Evolutionary conservation across 352 stramenopile genomes (phyloP), one percentile per base, ranked within the genome.

Genomic region (Pythium folliculosum): DNA sequence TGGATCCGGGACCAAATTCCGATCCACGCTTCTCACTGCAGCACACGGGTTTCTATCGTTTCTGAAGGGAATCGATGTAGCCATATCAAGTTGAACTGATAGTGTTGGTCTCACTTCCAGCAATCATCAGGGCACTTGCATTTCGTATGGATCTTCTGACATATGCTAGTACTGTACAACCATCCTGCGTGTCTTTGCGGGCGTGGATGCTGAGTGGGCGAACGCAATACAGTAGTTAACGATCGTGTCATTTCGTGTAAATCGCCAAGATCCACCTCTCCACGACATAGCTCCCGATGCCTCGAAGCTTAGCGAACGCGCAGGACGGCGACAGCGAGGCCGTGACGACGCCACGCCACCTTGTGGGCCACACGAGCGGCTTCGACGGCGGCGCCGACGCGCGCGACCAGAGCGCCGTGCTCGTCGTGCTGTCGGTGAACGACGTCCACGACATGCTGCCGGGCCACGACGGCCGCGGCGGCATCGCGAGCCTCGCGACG

Each of bases 361-460:
- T 62, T 21, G 22, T 32, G 35, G 55, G 55, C 40, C 55, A 62
- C 55, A 35, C 38, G 3, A 25, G 40, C 40, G 55, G 43, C 21
- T 62, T 62, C 22, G 55, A 62, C 14, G 23, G 30, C 22, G 49
- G 22, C 49, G 49, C 37, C 22, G 37, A 63, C 25, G 22, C 57
- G 13, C 25, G 30, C 23, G 64, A 71, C 50, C 65, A 71, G 38
- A 55, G 49, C 40, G 60, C 67, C 21, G 55, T 65, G 22, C 38
- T 88, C 35, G 78, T 88, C 12, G 54, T 91, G 35, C 57, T 89
- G 16, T 82, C 78, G 1, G 71, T 90, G 21, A 92, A 92, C 64
- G 83, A 91, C 65, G 81, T 91, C 52, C 89, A 91, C 67, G 81
- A 90, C 54, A 77, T 90, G 73, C 62, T 75, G 19, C 81, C 84